Base-by-base conservation (phyloP, 352 stramenopile species). In the Phytophthora colocasiae region DNA sequence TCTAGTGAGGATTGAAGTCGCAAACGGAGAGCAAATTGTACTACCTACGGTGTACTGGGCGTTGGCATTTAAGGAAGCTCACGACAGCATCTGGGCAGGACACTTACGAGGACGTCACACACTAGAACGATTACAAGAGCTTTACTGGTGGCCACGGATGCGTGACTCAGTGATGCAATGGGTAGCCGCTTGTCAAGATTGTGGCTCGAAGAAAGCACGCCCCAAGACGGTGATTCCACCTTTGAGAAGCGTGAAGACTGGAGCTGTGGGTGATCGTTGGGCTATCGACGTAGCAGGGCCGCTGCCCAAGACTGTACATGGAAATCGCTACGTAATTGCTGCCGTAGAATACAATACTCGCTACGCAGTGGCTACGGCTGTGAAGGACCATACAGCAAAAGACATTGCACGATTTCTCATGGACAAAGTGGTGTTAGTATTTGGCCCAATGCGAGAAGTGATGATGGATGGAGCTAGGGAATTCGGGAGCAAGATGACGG, bases 321-420 rank as follows among this genome's bases (percentile, higher is more conserved):
- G 39, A 1, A 69, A 64, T 11, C n/a, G 24, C 1, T 63, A 69
- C n/a, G 62, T 69, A 1, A 57, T 69, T 4, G 62, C 52, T 0
- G 11, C 48, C 4, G 24, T 51, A 2, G 59, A 68, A 31, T 70
- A 77, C 24, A 47, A 50, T 12, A 67, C 22, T 22, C 22, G 22
- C 22, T 22, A 22, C 22, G 22, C 22, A 22, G 22, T 22, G 22
- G 22, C 22, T 22, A 22, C 22, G 22, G 22, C 22, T 2, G 22
- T 22, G 22, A 22, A 22, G 22, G 22, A 22, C 22, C 22, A 22
- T 22, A 22, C 22, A 22, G 22, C 1, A 22, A 2, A 22, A 22
- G 22, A 22, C 2, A 2, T 22, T 22, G 22, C 22, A 22, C 22
- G 22, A 22, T 22, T 22, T 22, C 22, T 1, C 22, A 22, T 22